These are phyloP conservation scores for Rhynchosporium secalis DNA, from an alignment of 2,329 filamentous ascomycete species.

Conservation along the genomic window DNA sequence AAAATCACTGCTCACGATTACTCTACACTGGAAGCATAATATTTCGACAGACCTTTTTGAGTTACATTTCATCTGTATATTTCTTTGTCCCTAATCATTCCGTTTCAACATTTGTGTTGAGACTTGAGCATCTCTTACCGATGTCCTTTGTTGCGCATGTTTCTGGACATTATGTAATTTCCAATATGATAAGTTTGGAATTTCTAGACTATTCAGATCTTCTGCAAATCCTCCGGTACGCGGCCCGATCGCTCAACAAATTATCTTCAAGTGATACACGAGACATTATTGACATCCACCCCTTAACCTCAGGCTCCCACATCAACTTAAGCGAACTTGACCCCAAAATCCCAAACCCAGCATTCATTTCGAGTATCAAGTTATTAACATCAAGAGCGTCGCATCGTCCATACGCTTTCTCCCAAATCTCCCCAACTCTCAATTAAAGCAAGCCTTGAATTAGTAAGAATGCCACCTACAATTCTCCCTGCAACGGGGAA, in stretches of 20 bases:
- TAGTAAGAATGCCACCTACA: constrained; percentile 41
- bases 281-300: constrained; percentile 4
- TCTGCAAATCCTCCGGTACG: background rate
- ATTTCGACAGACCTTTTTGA: no score
- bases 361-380: background rate
- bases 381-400: constrained; percentile 6
- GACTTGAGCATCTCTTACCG: background rate
- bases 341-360: background rate
- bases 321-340: background rate
- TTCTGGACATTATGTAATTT: no score
- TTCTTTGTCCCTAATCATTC: no score
- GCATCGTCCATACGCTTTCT: background rate
- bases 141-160: no score
- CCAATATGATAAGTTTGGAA: no score
- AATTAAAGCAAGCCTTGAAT: background rate
- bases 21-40: no score
- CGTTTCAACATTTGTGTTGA: background rate
- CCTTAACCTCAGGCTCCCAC: background rate
- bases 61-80: no score
- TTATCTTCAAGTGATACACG: background rate
- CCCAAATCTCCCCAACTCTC: no score
- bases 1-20: no score
- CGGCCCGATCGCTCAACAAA: background rate
- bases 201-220: background rate
- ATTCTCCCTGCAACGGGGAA: constrained; percentile 46